A percentile compares a stretch with the other conserved stretches of the same genome.
phyloP scores from a whole-genome alignment of 495 filamentous ascomycete genomes.

The Neurospora sp. region DNA sequence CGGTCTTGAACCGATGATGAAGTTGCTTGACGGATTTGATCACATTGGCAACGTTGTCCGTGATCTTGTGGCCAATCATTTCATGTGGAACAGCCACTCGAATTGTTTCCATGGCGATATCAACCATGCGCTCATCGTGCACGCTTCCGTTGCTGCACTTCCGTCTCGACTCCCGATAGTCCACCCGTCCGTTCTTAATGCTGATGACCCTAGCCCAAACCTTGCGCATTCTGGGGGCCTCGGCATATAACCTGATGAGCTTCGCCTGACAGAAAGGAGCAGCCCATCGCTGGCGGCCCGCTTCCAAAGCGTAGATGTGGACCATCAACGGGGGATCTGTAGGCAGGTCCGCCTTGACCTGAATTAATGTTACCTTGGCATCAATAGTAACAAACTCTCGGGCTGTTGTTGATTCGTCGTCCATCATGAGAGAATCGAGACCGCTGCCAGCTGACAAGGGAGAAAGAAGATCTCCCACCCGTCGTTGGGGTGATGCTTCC shows the following conservation, averaged over 20 bases:
- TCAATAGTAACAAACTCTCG: slow-evolving; percentile 72
- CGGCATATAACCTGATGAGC: slow-evolving; percentile 72
- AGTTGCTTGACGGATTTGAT: slow-evolving; percentile 82
- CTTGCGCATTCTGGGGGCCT: slow-evolving; percentile 66
- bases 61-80: slow-evolving; percentile 78
- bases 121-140: slow-evolving; percentile 71
- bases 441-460: slow-evolving; percentile 16
- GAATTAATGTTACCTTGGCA: slow-evolving; percentile 64
- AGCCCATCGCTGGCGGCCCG: slow-evolving; percentile 76
- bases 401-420: slow-evolving; percentile 15
- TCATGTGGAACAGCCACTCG: slow-evolving; percentile 89
- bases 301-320: slow-evolving; percentile 70
- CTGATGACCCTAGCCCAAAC: slow-evolving; percentile 81
- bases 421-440: slow-evolving; percentile 22
- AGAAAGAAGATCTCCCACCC: slow-evolving; percentile 27
- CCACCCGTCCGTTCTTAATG: slow-evolving; percentile 67
- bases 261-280: slow-evolving; percentile 67
- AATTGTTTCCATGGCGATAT: slow-evolving; percentile 76
- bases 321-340: slow-evolving; percentile 82
- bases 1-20: slow-evolving; percentile 79
- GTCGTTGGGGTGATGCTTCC: slow-evolving; percentile 16
- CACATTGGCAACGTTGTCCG: slow-evolving; percentile 85
- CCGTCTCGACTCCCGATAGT: slow-evolving; percentile 63
- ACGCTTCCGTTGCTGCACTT: slow-evolving; percentile 50
- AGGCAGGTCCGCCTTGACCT: slow-evolving; percentile 82